Percentiles rank a stretch among this genome's conserved stretches.
Evolutionary conservation across 768 basidiomycete genomes (phyloP).

Genomic region (Auricularia heimuer): DNA sequence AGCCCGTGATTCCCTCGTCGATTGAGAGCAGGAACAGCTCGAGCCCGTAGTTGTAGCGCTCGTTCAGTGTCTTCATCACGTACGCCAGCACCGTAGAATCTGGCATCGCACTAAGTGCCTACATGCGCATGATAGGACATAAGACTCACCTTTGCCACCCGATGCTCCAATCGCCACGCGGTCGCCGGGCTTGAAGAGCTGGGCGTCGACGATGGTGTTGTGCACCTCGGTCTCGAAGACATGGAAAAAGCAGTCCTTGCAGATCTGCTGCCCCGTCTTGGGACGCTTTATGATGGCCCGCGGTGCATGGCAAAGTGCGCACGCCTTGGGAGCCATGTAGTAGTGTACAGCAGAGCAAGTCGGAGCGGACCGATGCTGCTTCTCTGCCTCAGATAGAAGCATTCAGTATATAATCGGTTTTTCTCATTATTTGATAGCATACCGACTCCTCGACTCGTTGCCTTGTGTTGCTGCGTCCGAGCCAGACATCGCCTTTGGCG

Average conservation of each 20-base stretch:
- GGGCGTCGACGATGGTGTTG: constrained; percentile 79
- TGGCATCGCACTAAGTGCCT: constrained; percentile 21
- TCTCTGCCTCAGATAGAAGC: no score
- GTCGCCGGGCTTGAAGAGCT: constrained; percentile 82
- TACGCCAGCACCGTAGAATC: constrained; percentile 97
- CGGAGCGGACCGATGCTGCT: no score
- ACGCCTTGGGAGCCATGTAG: constrained; percentile 69
- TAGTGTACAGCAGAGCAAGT: neutral
- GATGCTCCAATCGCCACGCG: constrained; percentile 95
- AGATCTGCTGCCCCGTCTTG: constrained; percentile 96
- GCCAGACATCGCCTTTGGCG: no score
- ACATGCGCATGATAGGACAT: no score
- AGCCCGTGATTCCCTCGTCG: constrained; percentile 97
- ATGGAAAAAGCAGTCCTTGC: constrained; percentile 90
- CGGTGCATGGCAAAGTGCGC: constrained; percentile 63
- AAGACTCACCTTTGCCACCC: constrained; percentile 80
- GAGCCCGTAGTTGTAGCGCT: constrained; percentile 86
- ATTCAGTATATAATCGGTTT: no score
- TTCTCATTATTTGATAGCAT: no score
- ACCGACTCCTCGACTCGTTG: no score
- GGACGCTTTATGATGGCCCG: constrained; percentile 88
- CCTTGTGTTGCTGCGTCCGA: no score
- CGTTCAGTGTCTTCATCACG: constrained; percentile 92
- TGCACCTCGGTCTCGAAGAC: constrained; percentile 99
- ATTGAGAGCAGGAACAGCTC: constrained; percentile 90